Conservation (phyloP, 306 rosid species). For the Prunus kanzakura region DNA sequence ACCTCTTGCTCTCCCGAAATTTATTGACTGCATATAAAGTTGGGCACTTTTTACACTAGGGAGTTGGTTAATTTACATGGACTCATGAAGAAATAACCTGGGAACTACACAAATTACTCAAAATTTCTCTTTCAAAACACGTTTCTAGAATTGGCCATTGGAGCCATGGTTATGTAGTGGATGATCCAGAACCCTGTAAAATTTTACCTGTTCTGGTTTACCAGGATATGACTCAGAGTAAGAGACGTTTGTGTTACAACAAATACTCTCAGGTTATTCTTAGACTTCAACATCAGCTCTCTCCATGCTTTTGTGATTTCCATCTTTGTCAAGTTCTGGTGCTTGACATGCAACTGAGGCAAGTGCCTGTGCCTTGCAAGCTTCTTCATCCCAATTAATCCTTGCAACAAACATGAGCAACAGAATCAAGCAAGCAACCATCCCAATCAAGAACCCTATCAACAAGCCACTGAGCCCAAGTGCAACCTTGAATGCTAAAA, state of each 20-base stretch:
- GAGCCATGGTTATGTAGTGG: background rate
- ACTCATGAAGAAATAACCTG: background rate
- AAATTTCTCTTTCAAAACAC: background rate
- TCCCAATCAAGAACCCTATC: constrained; percentile 57
- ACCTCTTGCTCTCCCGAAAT: background rate
- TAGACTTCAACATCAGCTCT: constrained; percentile 13
- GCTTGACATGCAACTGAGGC: constrained; percentile 22
- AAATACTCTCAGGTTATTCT: background rate
- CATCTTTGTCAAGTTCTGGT: constrained; percentile 15
- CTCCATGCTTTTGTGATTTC: constrained; percentile 19
- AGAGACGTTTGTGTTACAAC: no score
- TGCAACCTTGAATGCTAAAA: constrained; percentile 60
- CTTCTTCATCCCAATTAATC: constrained; percentile 66
- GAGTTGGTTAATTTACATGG: background rate
- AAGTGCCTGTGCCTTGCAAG: constrained; percentile 50
- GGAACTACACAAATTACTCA: background rate
- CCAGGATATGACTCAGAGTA: background rate
- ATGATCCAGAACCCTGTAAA: background rate
- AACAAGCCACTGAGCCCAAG: constrained; percentile 67
- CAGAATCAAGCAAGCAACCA: constrained; percentile 40
- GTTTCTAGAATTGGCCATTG: background rate
- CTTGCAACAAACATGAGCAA: constrained; percentile 42
- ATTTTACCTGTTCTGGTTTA: background rate
- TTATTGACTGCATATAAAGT: background rate
- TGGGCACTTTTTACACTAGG: background rate